Evolutionary conservation across 768 basidiomycete species (phyloP), one percentile per base, ranked within the genome.

Genomic region (Calocybe indica): DNA sequence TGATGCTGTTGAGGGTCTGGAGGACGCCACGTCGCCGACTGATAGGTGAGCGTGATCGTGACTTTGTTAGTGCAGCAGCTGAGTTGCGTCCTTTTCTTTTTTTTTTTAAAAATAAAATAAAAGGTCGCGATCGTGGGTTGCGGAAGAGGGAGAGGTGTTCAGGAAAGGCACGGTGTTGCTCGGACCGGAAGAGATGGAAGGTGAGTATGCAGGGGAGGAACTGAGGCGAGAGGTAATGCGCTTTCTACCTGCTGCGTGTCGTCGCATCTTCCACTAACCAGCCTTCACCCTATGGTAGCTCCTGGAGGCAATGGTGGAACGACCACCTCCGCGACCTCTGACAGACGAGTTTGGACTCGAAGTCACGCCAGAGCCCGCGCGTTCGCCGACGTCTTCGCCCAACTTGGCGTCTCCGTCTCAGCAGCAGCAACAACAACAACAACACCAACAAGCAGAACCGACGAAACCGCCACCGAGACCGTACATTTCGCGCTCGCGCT

Each of bases 131-230:
- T 82, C 75, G 44, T 90, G 88, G 85, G 86, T 94, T 0, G 88
- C 83, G 47, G 96, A 98, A 62, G 96, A 99, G 62, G 92, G 92
- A 0, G 95, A 98, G 66, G 87, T 98, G 36, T 97, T 97, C 71
- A 74, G 94, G 37, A 94, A 95, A 59, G 92, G 93, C 0, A 81
- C 77, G 7, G 85, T 84, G 3, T 70, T 97, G 13, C 71, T 91
- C 7, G 83, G 84, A 1, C 82, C 81, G 6, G 89, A 87, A 55
- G 91, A 94, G 63, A 88, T 92, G 80, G 92, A 93, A 56, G 84
- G 82, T 0, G 92, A 92, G 56, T 90, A 85, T 58, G 88, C 81
- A 11, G 90, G 92, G 0, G 94, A 97, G 60, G 90, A 92, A 37
- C 68, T 98, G 47, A 80, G 88, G 53, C 82, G 80, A 56, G 86